Percentiles rank a stretch among this genome's conserved stretches.
Conservation (phyloP, 257 asterid species). For the Ilex aquifolium region DNA sequence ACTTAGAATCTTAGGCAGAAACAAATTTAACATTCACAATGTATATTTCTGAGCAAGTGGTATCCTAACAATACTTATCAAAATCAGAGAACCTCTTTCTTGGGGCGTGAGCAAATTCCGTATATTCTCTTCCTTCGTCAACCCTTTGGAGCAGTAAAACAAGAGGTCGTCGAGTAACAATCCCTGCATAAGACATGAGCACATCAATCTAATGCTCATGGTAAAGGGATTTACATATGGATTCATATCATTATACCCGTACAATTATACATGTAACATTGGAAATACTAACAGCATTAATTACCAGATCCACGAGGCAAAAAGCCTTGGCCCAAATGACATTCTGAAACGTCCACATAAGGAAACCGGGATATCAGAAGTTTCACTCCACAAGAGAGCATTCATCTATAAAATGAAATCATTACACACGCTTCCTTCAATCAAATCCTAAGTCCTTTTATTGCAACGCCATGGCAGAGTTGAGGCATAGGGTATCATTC, state of each 20-base stretch:
- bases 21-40: neutral
- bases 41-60: neutral
- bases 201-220: neutral
- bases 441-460: no score
- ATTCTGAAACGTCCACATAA: slow-evolving; percentile 49
- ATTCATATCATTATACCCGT: neutral
- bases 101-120: slow-evolving; percentile 81
- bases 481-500: no score
- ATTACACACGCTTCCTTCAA: no score
- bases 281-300: slow-evolving; percentile 3
- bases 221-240: neutral
- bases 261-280: neutral
- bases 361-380: no score
- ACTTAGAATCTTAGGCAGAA: no score
- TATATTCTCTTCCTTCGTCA: slow-evolving; percentile 73
- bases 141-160: slow-evolving; percentile 75
- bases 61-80: slow-evolving; percentile 30
- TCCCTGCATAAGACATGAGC: slow-evolving; percentile 34
- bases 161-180: slow-evolving; percentile 77
- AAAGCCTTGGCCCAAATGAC: slow-evolving; percentile 62
- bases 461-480: no score
- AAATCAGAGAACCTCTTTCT: slow-evolving; percentile 66
- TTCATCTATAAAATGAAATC: no score
- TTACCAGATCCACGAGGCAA: slow-evolving; percentile 84
- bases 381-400: no score